Percentiles rank a stretch among this genome's conserved stretches.
Evolutionary conservation across 2,329 filamentous ascomycete genomes (phyloP).

Genomic region (Ilyonectria destructans): DNA sequence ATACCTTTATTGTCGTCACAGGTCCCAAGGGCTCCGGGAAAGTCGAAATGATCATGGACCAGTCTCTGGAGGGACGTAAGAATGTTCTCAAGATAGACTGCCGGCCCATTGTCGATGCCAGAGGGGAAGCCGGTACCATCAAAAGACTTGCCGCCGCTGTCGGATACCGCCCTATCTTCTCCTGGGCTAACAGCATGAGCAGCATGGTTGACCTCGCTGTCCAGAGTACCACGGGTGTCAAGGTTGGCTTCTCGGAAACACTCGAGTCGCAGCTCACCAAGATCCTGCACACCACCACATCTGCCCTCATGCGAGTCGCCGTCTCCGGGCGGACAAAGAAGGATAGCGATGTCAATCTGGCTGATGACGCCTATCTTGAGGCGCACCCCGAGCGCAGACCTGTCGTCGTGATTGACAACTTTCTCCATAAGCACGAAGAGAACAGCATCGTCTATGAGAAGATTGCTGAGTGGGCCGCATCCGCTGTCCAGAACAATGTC

Average conservation of each 20-base stretch:
- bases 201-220: conserved; percentile 94
- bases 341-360: conserved; percentile 81
- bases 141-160: conserved; percentile 85
- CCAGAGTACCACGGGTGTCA: conserved; percentile 93
- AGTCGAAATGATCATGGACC: conserved; percentile 87
- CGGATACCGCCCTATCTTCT: conserved; percentile 94
- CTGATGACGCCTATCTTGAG: conserved; percentile 90
- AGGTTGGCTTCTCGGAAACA: conserved; percentile 94
- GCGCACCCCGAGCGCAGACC: conserved; percentile 88
- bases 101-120: conserved; percentile 92
- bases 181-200: conserved; percentile 95
- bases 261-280: conserved; percentile 91
- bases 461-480: conserved; percentile 90
- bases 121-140: conserved; percentile 90
- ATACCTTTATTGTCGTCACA: conserved; percentile 95
- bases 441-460: conserved; percentile 80
- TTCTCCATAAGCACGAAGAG: conserved; percentile 84
- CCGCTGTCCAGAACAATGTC: conserved; percentile 87
- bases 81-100: conserved; percentile 92
- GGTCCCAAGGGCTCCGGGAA: conserved; percentile 94
- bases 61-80: conserved; percentile 82
- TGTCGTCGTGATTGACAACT: conserved; percentile 93
- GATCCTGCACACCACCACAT: conserved; percentile 88
- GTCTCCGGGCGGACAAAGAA: conserved; percentile 79
- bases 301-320: conserved; percentile 84